Base-by-base conservation (phyloP, 768 basidiomycete species). In the button mushroom (Agaricus bisporus) region DNA sequence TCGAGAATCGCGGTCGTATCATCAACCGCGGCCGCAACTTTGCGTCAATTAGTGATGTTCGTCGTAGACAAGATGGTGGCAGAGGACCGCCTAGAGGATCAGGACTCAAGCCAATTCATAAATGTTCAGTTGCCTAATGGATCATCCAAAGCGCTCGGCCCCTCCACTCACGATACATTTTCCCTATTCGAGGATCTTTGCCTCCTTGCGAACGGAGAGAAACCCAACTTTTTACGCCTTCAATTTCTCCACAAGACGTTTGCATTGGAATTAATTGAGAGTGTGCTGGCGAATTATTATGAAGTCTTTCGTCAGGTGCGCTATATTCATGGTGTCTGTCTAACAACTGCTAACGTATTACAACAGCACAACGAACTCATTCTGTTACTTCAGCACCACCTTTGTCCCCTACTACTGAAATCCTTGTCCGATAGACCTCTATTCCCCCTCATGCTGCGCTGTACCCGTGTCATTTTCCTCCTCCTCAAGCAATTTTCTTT, bases 11-110 rank as follows among this genome's bases (percentile, higher is more conserved):
- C 93, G 0, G 95, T 98, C 22, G 95, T 99, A 6, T 95, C 94
- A 2, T 95, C 92, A 0, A 98, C 97, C 3, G 95, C 95, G 1
- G 95, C 95, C 2, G 97, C 97, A 0, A 98, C 95, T 0, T 79
- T 98, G 4, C 86, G 95, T 2, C 95, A 98, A 65, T 77, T 98
- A 1, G 91, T 98, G 42, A 98, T 99, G 95, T 91, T 98, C 59
- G 86, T 98, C 15, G 90, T 98, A 41, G 97, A 99, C 70, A 94
- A 95, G 64, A 89, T 98, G 68, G 81, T 85, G 1, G 77, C 81
- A 15, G 91, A 94, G 63, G 89, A 93, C 64, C 70, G 73, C 4
- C 44, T 68, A 6, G 78, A 75, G 18, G 64, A 68, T 28, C 58
- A 70, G 17, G 64, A 69, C 26, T 26, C 65, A 5, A 60, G 67